Conservation (phyloP, 495 filamentous ascomycete species). For the Annulohypoxylon maeteangense region DNA sequence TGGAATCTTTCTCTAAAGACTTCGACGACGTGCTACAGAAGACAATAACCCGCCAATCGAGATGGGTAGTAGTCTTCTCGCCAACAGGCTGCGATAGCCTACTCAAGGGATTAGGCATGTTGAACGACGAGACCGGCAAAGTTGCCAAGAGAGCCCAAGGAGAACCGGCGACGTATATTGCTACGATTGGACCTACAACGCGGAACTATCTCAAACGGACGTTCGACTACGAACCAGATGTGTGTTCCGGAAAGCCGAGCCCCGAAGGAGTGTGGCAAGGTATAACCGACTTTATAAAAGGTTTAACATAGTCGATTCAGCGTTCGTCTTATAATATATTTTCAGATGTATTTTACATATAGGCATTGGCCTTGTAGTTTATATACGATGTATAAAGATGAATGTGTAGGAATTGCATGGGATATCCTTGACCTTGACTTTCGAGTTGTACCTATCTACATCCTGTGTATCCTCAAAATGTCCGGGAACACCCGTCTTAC, state of each 20-base stretch:
- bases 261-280: constrained; percentile 82
- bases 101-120: constrained; percentile 70
- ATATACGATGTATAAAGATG: background rate
- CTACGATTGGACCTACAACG: constrained; percentile 95
- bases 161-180: constrained; percentile 66
- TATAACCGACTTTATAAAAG: constrained; percentile 63
- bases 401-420: background rate
- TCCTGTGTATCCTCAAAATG: background rate
- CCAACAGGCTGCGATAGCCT: constrained; percentile 87
- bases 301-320: constrained; percentile 4
- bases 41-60: constrained; percentile 51
- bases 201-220: constrained; percentile 72
- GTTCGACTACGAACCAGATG: constrained; percentile 81
- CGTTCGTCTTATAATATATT: background rate
- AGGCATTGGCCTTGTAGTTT: background rate
- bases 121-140: constrained; percentile 62
- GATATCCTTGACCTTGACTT: background rate
- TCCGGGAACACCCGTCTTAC: background rate
- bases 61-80: constrained; percentile 95
- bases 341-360: background rate
- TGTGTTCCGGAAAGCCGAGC: constrained; percentile 82
- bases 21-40: constrained; percentile 63
- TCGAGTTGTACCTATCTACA: background rate
- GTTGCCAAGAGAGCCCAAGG: constrained; percentile 45
- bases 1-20: constrained; percentile 74